Evolutionary conservation across 495 filamentous ascomycete genomes (phyloP), one percentile per base, ranked within the genome.

Genomic region (Xylaria bambusicola): DNA sequence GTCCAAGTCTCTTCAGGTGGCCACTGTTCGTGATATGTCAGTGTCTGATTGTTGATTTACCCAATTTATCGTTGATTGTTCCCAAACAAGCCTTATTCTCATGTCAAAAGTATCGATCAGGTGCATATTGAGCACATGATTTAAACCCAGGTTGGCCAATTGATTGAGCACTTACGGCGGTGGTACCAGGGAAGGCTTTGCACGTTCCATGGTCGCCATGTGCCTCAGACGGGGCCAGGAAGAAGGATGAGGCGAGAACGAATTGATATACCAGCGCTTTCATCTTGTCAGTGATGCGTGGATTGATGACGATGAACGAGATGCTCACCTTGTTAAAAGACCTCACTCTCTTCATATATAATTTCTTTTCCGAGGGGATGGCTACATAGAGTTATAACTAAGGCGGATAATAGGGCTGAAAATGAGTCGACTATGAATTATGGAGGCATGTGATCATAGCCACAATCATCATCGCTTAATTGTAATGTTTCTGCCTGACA

Each of bases 141-240:
- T 10, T 5, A 33, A 33, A 33, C 10, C 29, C 10, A 5, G 10
- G 5, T 33, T 5, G 29, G 29, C 29, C 45, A 26, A 45, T 35
- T 20, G 3, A 21, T 21, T 13, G 45, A 35, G 33, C 8, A 29
- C 49, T 53, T 35, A 60, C 49, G 31, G 48, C 50, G 40, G 67
- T 15, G 3, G 66, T 66, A 24, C 70, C 71, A 4, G 73, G 73
- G 36, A 65, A 51, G 21, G 69, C 61, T 44, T 70, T 77, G 67
- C 74, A 77, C 24, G 44, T 33, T 50, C 35, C 45, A 40, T 58
- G 15, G 33, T 29, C 31, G 38, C 20, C 17, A 17, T 29, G 52
- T 42, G 42, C 35, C 24, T 53, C 45, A 45, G 55, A 35, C 8
- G 44, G 18, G 35, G 51, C 18, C 21, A 51, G 44, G 26, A 57